Evolutionary conservation across 768 basidiomycete species (phyloP).

Genomic region (Lepiota venenata): DNA sequence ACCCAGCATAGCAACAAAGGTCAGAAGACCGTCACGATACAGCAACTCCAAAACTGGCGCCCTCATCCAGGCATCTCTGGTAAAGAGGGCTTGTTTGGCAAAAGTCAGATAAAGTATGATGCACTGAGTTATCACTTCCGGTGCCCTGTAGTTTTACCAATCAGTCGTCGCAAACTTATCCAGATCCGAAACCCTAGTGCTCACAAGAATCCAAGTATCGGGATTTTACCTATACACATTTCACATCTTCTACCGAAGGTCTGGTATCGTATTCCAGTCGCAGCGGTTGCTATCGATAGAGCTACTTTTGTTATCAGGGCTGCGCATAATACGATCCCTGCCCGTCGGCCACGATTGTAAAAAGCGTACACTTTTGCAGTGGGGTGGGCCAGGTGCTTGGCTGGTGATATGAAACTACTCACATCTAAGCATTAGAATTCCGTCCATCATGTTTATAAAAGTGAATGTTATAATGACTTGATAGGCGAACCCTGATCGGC

Average conservation of each 20-base stretch:
- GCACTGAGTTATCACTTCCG: neutral
- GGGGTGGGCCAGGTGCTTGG: no score
- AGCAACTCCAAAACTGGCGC: neutral
- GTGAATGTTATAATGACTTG: slow-evolving; percentile 13
- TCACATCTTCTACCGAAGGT: neutral
- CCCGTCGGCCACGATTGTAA: no score
- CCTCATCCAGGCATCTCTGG: neutral
- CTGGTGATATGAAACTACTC: neutral
- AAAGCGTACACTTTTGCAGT: no score
- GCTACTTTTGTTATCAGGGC: neutral
- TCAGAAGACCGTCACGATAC: neutral
- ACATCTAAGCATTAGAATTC: slow-evolving; percentile 3
- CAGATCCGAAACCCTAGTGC: neutral
- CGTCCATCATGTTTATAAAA: slow-evolving; percentile 9
- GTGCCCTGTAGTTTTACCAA: neutral
- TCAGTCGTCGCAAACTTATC: neutral
- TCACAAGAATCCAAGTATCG: neutral
- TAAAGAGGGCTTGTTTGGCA: neutral
- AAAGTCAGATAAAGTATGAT: neutral
- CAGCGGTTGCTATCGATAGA: neutral
- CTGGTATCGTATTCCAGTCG: neutral
- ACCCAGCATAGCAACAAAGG: slow-evolving; percentile 2
- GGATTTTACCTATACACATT: neutral
- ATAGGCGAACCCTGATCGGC: slow-evolving; percentile 15
- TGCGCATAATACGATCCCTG: neutral